Evolutionary conservation across 345 rosid genomes (phyloP).

Genomic region (Geranium rotundifolium): DNA sequence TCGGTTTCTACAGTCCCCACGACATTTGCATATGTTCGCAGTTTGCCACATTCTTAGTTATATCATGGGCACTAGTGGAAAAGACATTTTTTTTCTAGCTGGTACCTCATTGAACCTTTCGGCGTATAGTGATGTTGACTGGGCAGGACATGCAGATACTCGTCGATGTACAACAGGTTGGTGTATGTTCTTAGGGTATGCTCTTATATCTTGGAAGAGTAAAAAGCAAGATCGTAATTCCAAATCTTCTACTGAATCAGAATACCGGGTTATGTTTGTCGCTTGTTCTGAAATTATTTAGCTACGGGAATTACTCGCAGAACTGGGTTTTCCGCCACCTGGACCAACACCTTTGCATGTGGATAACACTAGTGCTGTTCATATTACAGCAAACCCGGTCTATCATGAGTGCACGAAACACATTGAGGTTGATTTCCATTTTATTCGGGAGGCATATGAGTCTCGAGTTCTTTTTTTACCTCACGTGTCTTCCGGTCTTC

Average conservation of each 20-base stretch:
- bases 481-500: neutral
- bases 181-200: too few relatives aligned
- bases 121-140: too few relatives aligned
- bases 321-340: neutral
- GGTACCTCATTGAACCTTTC: too few relatives aligned
- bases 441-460: neutral
- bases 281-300: too few relatives aligned
- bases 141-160: too few relatives aligned
- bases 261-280: neutral
- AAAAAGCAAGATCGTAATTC: neutral
- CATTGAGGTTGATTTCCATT: too few relatives aligned
- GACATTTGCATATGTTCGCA: too few relatives aligned
- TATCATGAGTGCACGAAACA: neutral
- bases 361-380: slow-evolving; percentile 3
- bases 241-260: neutral
- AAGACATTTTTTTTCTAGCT: too few relatives aligned
- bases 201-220: neutral
- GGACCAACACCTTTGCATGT: slow-evolving; percentile 4
- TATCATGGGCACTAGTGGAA: too few relatives aligned
- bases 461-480: neutral
- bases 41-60: too few relatives aligned
- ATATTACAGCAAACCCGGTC: neutral
- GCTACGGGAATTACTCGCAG: neutral
- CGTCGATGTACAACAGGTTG: too few relatives aligned
- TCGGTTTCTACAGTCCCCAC: too few relatives aligned